Conservation (phyloP, 805 yeast species). For the Suhomyces faveliae region DNA sequence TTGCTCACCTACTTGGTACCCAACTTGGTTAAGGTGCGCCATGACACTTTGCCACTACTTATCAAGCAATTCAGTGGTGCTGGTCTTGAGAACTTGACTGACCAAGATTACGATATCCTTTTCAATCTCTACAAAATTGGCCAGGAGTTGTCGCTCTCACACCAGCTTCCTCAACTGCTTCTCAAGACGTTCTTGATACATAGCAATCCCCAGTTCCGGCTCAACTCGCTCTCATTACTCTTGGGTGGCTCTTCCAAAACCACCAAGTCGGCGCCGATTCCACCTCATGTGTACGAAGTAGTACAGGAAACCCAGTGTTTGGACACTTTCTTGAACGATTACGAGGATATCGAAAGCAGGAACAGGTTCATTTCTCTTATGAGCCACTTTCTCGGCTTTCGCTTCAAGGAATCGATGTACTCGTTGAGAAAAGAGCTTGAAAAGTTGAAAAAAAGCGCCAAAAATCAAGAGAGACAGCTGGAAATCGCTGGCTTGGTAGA, state of each 20-base stretch:
- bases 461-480: conserved; percentile 11
- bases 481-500: conserved; percentile 5
- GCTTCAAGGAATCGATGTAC: conserved; percentile 70
- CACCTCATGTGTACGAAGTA: conserved; percentile 41
- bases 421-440: conserved; percentile 50
- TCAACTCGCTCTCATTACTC: conserved; percentile 59
- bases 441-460: conserved; percentile 28
- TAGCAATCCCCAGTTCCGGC: conserved; percentile 40
- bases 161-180: conserved; percentile 10
- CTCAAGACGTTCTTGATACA: conserved; percentile 46
- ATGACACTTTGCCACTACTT: conserved; percentile 41
- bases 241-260: conserved; percentile 53
- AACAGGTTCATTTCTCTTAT: conserved; percentile 62
- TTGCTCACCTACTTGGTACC: conserved; percentile 63
- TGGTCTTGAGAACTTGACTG: conserved; percentile 41
- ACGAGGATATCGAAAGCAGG: conserved; percentile 61
- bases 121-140: conserved; percentile 51
- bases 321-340: conserved; percentile 57
- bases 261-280: conserved; percentile 49
- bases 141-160: conserved; percentile 46
- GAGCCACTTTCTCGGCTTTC: conserved; percentile 52
- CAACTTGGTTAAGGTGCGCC: conserved; percentile 54
- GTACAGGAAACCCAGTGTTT: conserved; percentile 39
- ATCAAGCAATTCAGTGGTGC: conserved; percentile 17
- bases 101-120: conserved; percentile 32